Evolutionary conservation across 2,329 filamentous ascomycete genomes (phyloP).

Genomic region (Cercospora sesami): DNA sequence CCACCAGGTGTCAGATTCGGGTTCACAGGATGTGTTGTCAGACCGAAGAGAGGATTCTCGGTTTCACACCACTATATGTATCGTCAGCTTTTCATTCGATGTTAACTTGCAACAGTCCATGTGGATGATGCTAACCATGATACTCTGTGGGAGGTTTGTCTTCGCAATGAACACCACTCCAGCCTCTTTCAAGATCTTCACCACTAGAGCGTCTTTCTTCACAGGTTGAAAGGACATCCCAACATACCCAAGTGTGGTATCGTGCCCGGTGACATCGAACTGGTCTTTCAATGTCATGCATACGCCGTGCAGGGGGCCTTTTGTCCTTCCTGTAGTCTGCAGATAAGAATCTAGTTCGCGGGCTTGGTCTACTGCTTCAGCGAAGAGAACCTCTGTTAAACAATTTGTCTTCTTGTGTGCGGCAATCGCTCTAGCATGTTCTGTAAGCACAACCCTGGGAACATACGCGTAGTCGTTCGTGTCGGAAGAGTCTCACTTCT

Average conservation of each 20-base stretch:
- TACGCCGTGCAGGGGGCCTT: slow-evolving; percentile 41
- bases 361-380: slow-evolving; percentile 54
- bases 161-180: slow-evolving; percentile 58
- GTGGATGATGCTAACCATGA: slow-evolving; percentile 43
- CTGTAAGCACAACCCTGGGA: background rate
- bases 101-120: background rate
- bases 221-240: slow-evolving; percentile 53
- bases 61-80: slow-evolving; percentile 54
- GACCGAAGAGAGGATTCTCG: slow-evolving; percentile 54
- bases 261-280: slow-evolving; percentile 55
- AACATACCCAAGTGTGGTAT: slow-evolving; percentile 56
- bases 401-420: slow-evolving; percentile 53
- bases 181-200: slow-evolving; percentile 50
- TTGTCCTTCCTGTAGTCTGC: slow-evolving; percentile 45
- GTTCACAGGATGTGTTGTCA: slow-evolving; percentile 51
- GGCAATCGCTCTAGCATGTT: slow-evolving; percentile 14
- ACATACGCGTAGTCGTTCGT: background rate
- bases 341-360: slow-evolving; percentile 54
- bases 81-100: background rate
- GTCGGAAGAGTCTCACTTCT: slow-evolving; percentile 16
- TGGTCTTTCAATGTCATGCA: slow-evolving; percentile 56
- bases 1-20: slow-evolving; percentile 50
- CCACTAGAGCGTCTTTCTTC: slow-evolving; percentile 51
- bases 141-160: slow-evolving; percentile 54
- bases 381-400: slow-evolving; percentile 59